Percentiles rank a stretch among this genome's conserved stretches.
Evolutionary conservation across 495 filamentous ascomycete species (phyloP).

Genomic region (Penicillium crystallinum): DNA sequence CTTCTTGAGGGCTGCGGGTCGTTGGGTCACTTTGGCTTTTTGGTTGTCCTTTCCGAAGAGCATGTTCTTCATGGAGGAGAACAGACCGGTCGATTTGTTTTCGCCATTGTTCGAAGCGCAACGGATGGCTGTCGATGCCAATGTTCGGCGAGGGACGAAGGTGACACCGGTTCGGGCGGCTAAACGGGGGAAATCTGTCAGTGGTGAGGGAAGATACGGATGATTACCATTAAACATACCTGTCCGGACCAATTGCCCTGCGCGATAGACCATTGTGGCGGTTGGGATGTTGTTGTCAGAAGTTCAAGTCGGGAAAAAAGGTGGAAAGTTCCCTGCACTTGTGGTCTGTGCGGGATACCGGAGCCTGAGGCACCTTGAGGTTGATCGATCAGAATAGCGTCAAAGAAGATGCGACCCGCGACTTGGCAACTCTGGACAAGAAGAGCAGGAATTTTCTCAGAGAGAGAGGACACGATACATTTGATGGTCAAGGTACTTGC

Average conservation of each 20-base stretch:
- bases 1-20: constrained; percentile 26
- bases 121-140: constrained; percentile 32
- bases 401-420: neutral
- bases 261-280: constrained; percentile 39
- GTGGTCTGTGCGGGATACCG: constrained; percentile 17
- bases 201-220: neutral
- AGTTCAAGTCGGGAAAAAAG: constrained; percentile 27
- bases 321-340: constrained; percentile 23
- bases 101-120: constrained; percentile 26
- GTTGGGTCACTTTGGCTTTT: constrained; percentile 28
- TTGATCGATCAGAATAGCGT: constrained; percentile 10
- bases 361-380: constrained; percentile 19
- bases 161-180: constrained; percentile 35
- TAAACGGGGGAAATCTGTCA: constrained; percentile 4
- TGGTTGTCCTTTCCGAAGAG: constrained; percentile 27
- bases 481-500: neutral
- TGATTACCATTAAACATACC: constrained; percentile 18
- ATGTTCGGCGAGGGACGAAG: constrained; percentile 38
- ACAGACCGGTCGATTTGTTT: constrained; percentile 12
- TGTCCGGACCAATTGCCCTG: constrained; percentile 39
- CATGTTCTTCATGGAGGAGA: constrained; percentile 36
- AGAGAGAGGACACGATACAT: neutral
- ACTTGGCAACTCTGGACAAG: neutral
- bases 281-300: constrained; percentile 21
- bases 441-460: neutral